Percentiles rank a stretch among this genome's conserved stretches.
These are phyloP conservation scores for Brassica balearica DNA, from an alignment of 441 rosid genomes.

Conservation along the genomic window DNA sequence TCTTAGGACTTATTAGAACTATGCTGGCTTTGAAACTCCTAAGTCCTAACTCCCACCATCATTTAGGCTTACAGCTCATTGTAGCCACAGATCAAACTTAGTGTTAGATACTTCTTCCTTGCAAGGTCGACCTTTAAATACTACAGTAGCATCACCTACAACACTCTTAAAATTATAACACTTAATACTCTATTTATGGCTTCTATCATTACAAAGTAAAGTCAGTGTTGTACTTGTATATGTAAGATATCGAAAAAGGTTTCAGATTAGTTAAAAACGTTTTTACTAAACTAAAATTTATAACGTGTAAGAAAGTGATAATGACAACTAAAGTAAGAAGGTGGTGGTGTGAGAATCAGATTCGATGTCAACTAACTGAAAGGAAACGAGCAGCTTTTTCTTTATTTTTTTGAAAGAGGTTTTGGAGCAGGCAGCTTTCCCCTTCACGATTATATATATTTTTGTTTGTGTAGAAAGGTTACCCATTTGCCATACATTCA, in stretches of 20 bases:
- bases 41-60: background rate
- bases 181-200: background rate
- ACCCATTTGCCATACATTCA: conserved; percentile 33
- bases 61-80: background rate
- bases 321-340: conserved; percentile 40
- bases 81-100: background rate
- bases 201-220: conserved; percentile 16
- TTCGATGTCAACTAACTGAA: conserved; percentile 22
- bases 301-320: conserved; percentile 27
- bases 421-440: conserved; percentile 34
- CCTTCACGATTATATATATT: conserved; percentile 15
- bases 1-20: background rate
- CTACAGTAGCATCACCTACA: background rate
- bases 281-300: conserved; percentile 4
- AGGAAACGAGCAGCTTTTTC: conserved; percentile 30
- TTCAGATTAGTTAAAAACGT: background rate
- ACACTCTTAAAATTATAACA: background rate
- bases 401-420: conserved; percentile 1
- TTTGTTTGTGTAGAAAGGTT: conserved; percentile 23
- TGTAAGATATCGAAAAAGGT: conserved; percentile 13
- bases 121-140: background rate
- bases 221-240: conserved; percentile 13
- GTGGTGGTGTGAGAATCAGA: conserved; percentile 44
- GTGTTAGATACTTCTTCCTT: background rate
- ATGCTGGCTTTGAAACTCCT: background rate